Percentiles rank a stretch among this genome's conserved stretches.
These are phyloP conservation scores for Populus simonii DNA, from an alignment of 345 rosid genomes.

Conservation along the genomic window DNA sequence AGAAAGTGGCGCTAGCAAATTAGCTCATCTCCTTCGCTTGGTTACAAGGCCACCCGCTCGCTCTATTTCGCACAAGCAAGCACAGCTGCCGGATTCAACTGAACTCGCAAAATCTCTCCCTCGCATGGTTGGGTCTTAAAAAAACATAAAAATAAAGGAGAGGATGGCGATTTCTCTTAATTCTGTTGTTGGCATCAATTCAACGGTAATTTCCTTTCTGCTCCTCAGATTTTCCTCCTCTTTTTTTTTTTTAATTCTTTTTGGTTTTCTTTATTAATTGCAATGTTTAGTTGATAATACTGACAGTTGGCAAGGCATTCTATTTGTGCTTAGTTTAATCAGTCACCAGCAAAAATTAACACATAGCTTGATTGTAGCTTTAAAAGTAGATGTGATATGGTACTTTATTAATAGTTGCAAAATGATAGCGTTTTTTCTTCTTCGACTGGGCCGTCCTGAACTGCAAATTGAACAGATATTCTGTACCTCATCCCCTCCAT, in stretches of 20 bases:
- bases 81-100: not conserved
- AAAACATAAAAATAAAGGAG: not conserved
- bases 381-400: not conserved
- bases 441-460: not conserved
- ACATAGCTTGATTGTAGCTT: not conserved
- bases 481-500: not conserved
- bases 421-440: not conserved
- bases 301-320: not conserved
- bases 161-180: constrained; percentile 41
- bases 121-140: constrained; percentile 22
- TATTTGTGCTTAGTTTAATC: not conserved
- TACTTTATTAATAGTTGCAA: not conserved
- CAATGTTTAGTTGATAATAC: not conserved
- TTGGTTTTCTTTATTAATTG: not conserved
- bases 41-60: constrained; percentile 1
- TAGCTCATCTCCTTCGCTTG: not conserved
- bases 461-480: not conserved
- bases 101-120: not conserved
- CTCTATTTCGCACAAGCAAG: constrained; percentile 6
- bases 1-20: not conserved
- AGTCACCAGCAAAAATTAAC: not conserved
- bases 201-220: constrained; percentile 20
- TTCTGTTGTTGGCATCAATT: constrained; percentile 30
- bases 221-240: not conserved
- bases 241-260: not conserved